Base-by-base conservation (phyloP, 352 stramenopile genomes). In the Elongisporangium prolatum region DNA sequence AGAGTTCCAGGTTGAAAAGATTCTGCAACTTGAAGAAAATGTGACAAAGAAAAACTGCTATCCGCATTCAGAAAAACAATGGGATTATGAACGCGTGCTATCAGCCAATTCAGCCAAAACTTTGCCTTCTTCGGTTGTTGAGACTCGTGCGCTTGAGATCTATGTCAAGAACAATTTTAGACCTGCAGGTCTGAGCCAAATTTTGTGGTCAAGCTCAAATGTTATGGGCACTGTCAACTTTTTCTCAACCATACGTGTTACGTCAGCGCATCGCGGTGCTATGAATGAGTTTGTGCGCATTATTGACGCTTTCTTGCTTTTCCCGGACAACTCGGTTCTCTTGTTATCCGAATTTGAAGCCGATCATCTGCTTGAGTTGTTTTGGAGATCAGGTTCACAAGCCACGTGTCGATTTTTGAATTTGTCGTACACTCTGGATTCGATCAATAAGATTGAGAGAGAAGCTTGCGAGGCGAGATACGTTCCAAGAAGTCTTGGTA, bases 1-100 rank as follows among this genome's bases (percentile, higher is more conserved):
- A 13, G 75, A 89, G 59, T 37, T 88, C n/a, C 75, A 85, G 18
- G 53, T 84, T 13, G 68, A 88, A 51, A 65, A 85, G 28, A 74
- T 84, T 34, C 51, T 73, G 18, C 59, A 86, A 49, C 54, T 73
- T 17, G 54, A 78, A n/a, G 14, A 50, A 0, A 66, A 82, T 52
- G n/a, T 64, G 0, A 51, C 69, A 52, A 28, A 56, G 4, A 18
- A 21, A 2, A n/a, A 38, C 17, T 58, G 65, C 10, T 9, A 9
- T 7, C 65, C 72, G 2, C 21, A n/a, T 5, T 55, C 24, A 20
- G 77, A 86, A 47, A 21, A 51, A 3, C 6, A 0, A 0, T 82
- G 69, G 71, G 53, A 68, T 22, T 72, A 65, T 21, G n/a, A 34
- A 0, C 10, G 21, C 0, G 17, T 71, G 1, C 28, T 84, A 3